These are phyloP conservation scores for Setaria viridis DNA, from an alignment of 202 grass and related monocot species.

Conservation along the genomic window DNA sequence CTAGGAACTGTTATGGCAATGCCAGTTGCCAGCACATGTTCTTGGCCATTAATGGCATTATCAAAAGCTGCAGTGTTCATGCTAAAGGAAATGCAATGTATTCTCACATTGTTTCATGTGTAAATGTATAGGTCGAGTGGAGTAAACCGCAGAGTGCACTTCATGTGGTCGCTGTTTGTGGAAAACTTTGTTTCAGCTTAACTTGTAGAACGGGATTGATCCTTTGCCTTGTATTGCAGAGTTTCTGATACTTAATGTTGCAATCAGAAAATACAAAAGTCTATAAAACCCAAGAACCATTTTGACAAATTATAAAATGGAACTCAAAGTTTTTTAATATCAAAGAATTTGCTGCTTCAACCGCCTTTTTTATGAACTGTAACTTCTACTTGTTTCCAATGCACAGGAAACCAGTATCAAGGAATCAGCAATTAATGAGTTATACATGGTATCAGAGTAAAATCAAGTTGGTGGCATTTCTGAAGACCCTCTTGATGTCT, in stretches of 20 bases:
- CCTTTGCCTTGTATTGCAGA: background rate
- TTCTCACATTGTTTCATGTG: background rate
- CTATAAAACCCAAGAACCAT: background rate
- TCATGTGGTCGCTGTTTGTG: background rate
- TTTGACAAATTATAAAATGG: background rate
- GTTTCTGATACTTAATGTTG: background rate
- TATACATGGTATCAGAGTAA: background rate
- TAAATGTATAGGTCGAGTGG: background rate
- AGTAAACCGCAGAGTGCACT: background rate
- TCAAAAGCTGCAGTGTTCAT: background rate
- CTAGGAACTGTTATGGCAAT: background rate
- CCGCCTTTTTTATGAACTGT: background rate
- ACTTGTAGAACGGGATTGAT: background rate
- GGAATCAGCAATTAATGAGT: constrained; percentile 7
- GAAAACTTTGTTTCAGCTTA: background rate
- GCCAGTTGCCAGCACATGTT: constrained; percentile 1
- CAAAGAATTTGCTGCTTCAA: background rate
- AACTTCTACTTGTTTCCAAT: constrained; percentile 8
- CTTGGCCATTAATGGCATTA: background rate
- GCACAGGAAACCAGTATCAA: background rate
- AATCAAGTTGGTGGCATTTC: background rate
- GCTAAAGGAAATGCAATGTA: background rate
- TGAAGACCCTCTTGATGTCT: background rate
- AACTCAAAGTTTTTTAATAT: background rate
- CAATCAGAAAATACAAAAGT: background rate